Evolutionary conservation across 2,329 filamentous ascomycete species (phyloP), one percentile per base, ranked within the genome.

Genomic region (Arthrobotrys iridis): DNA sequence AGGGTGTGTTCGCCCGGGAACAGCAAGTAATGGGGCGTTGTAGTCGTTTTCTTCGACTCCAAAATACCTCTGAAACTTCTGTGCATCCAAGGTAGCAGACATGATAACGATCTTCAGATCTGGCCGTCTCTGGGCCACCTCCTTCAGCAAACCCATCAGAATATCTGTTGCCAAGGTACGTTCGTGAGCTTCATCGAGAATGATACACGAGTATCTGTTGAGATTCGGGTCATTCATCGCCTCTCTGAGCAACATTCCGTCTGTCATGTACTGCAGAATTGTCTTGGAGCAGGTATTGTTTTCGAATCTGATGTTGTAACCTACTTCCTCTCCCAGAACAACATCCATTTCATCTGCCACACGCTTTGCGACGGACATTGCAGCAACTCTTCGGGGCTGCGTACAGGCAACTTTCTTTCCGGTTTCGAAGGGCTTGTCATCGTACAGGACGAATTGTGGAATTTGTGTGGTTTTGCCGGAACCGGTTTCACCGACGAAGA

Each of bases 401-500:
- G 95, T 99, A 86, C 95, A 99, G 70, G 94, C 95, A 72, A 99
- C 90, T 85, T 97, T 97, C 41, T 68, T 60, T 81, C 89, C 87
- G 79, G 90, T 89, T 77, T 89, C 85, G 80, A 98, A 92, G 24
- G 95, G 94, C 30, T 97, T 87, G 83, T 99, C 95, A 84, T 99
- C 95, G 86, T 91, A 98, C 41, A 99, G 88, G 78, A 99, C 94
- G 82, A 97, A 99, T 83, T 99, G 95, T 1, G 95, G 95, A 76
- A 99, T 98, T 85, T 99, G 95, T 0, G 95, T 99, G 3, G 95
- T 99, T 85, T 99, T 99, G 85, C 95, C 95, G 78, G 95, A 99
- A 88, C 96, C 95, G 6, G 95, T 99, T 86, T 99, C 95, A 85
- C 95, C 95, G 78, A 99, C 95, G 81, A 99, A 97, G 80, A 99